Conservation (phyloP, 441 rosid species). For the Omphalea diandra region DNA sequence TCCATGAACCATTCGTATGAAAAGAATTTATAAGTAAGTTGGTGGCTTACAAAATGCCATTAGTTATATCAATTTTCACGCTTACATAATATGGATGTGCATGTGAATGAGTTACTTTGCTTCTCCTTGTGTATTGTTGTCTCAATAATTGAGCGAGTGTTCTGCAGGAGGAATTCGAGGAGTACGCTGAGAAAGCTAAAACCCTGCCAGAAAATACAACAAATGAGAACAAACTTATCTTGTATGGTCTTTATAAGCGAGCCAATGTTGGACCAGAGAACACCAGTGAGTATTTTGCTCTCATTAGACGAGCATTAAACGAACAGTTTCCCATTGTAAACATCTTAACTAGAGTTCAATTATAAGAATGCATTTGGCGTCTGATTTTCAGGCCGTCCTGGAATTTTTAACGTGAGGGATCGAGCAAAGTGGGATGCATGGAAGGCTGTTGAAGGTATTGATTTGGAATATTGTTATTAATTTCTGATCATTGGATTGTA, state of each 20-base stretch:
- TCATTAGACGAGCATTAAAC: neutral
- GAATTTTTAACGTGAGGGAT: constrained; percentile 71
- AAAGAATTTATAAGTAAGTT: neutral
- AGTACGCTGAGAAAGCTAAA: constrained; percentile 69
- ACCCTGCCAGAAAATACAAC: constrained; percentile 57
- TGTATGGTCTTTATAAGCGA: constrained; percentile 90
- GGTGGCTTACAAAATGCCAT: neutral
- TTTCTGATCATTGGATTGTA: neutral
- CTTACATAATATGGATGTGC: neutral
- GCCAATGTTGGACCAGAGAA: constrained; percentile 74
- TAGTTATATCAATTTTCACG: neutral
- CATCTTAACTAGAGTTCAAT: neutral
- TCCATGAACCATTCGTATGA: neutral
- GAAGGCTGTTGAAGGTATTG: constrained; percentile 86
- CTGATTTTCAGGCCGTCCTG: constrained; percentile 67
- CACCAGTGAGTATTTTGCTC: constrained; percentile 48
- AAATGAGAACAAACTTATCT: constrained; percentile 73
- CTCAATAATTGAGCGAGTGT: neutral
- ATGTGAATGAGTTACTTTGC: neutral
- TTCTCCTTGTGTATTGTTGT: neutral
- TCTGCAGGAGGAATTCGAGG: constrained; percentile 82
- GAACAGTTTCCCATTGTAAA: neutral
- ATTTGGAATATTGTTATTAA: neutral
- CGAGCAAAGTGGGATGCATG: constrained; percentile 97
- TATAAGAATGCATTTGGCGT: neutral